These are phyloP conservation scores for Coccomyxa subellipsoidea DNA, from an alignment of 163 green algal genomes.

Conservation along the genomic window DNA sequence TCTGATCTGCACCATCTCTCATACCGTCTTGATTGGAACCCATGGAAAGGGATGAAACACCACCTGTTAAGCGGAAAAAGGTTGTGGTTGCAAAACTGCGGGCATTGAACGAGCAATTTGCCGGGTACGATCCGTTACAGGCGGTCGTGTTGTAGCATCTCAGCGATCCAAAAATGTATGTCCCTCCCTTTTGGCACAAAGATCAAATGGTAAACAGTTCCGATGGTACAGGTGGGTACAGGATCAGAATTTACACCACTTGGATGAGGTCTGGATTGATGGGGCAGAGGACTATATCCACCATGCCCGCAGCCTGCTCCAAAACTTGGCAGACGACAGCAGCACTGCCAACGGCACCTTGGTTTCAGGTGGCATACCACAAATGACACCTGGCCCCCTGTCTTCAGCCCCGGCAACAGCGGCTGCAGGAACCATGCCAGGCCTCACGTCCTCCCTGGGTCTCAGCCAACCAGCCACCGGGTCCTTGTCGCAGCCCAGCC, in stretches of 20 bases:
- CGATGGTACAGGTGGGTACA: slow-evolving; percentile 45
- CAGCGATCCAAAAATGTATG: too few relatives aligned
- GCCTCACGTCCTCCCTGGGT: neutral
- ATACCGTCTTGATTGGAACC: neutral
- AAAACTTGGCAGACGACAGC: neutral
- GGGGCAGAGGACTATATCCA: slow-evolving; percentile 31
- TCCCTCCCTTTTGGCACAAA: too few relatives aligned
- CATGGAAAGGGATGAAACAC: neutral
- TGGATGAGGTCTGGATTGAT: slow-evolving; percentile 37
- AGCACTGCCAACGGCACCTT: neutral
- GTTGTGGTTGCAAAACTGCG: neutral
- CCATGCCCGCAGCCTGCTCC: neutral
- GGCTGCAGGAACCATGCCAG: neutral
- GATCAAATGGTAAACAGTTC: too few relatives aligned
- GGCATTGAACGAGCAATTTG: neutral
- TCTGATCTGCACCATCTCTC: too few relatives aligned
- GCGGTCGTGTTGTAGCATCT: neutral
- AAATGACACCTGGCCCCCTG: neutral
- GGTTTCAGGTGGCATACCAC: neutral
- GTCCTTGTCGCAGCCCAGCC: neutral
- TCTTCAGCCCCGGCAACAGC: neutral
- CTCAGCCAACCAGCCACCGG: neutral
- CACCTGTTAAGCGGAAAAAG: neutral
- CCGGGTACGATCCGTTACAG: neutral
- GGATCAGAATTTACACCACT: slow-evolving; percentile 14